A percentile compares a stretch with the other conserved stretches of the same genome.
Conservation (phyloP, 139 green algal species). For the Chlamydomonas urium region DNA sequence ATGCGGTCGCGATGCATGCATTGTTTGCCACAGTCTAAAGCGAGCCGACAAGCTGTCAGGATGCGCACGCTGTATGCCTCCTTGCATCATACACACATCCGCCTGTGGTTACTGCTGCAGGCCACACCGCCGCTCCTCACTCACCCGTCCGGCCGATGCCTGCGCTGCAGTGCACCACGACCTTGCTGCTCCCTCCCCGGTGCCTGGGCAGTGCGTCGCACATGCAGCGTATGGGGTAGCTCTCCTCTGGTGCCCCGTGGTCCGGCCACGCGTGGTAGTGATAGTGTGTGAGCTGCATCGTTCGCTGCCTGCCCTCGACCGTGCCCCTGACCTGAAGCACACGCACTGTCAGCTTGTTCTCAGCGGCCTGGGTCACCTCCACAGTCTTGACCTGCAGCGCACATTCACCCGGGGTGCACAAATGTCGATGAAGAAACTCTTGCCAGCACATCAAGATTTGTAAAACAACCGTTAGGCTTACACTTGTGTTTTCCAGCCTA, state of each 20-base stretch:
- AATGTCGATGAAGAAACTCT: background rate
- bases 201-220: slow-evolving; percentile 31
- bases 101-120: too few relatives aligned
- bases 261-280: slow-evolving; percentile 61
- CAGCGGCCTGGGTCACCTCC: background rate
- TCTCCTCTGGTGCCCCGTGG: slow-evolving; percentile 47
- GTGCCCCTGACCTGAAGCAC: background rate
- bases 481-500: background rate
- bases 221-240: slow-evolving; percentile 32
- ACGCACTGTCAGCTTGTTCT: background rate
- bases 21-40: too few relatives aligned
- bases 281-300: slow-evolving; percentile 35
- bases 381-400: background rate
- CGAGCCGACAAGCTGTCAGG: too few relatives aligned
- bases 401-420: background rate
- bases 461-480: background rate
- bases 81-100: too few relatives aligned
- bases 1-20: too few relatives aligned
- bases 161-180: slow-evolving; percentile 64
- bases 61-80: slow-evolving; percentile 25
- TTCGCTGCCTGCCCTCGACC: too few relatives aligned
- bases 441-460: background rate
- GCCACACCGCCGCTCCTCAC: too few relatives aligned
- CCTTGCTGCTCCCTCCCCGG: background rate
- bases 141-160: slow-evolving; percentile 72